Base-by-base conservation (phyloP, 2,329 filamentous ascomycete species). In the Harringtonia lauricola region DNA sequence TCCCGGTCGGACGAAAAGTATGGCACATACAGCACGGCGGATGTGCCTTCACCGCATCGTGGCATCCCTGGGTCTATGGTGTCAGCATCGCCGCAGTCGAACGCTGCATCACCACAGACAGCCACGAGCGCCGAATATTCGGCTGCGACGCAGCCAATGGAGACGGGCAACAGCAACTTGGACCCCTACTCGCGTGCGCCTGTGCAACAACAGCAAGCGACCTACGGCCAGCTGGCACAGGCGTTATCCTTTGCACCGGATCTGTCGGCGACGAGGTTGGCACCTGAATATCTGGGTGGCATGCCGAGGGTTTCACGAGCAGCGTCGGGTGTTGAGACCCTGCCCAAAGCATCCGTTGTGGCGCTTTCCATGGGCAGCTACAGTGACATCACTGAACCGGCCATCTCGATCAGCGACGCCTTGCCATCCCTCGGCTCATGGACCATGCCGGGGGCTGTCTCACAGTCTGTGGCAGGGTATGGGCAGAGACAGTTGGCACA, bases 1-100 rank as follows among this genome's bases (percentile, higher is more conserved):
- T 70, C 79, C 39, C 76, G 87, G 30, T 83, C 86, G 2, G 86
- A 94, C 55, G 70, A 76, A 36, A 90, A 83, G 62, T 95, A 85
- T 61, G 87, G 86, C 2, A 74, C 73, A 2, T 88, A 82, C 52
- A 77, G 65, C 55, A 73, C 74, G 42, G 71, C 72, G 1, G 78
- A 81, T 42, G 70, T 79, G 8, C 70, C 73, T 2, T 79, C 78
- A 2, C 76, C 76, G n/a, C 50, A 52, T 18, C 53, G 46, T 21
- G 3, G 24, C 3, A 33, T n/a, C 2, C 17, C 30, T 34, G 33
- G 26, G 2, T 33, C 42, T 48, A 12, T 48, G 49, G 10, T 44
- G 47, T 54, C 56, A 10, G 51, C 55, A 13, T 59, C 54, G 12
- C 56, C 57, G 1, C 49, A 54, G n/a, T 30, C 41, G 9, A 15